Evolutionary conservation across 495 filamentous ascomycete species (phyloP).

Genomic region (Bathelium albidoporum): DNA sequence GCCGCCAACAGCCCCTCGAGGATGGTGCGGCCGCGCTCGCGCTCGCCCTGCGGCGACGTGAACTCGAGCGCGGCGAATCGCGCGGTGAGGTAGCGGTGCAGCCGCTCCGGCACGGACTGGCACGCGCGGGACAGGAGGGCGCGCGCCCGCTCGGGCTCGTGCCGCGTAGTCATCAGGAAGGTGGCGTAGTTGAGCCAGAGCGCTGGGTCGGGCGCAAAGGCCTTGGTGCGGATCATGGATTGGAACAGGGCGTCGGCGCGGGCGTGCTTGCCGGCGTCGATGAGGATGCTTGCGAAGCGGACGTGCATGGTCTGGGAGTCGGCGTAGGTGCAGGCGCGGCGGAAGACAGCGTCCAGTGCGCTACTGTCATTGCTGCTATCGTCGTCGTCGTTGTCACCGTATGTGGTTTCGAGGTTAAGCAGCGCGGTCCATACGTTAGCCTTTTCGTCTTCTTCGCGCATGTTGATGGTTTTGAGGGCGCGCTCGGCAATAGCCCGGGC

Average conservation of each 20-base stretch:
- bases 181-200: constrained; percentile 93
- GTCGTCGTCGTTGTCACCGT: constrained; percentile 77
- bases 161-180: constrained; percentile 67
- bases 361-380: too few relatives aligned
- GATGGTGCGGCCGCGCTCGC: constrained; percentile 86
- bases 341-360: constrained; percentile 80
- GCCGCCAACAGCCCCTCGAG: constrained; percentile 78
- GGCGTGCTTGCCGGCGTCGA: constrained; percentile 78
- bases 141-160: constrained; percentile 62
- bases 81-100: constrained; percentile 66
- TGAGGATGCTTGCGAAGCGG: constrained; percentile 83
- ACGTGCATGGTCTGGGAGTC: constrained; percentile 85
- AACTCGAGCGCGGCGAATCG: constrained; percentile 91
- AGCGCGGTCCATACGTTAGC: constrained; percentile 89
- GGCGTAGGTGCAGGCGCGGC: constrained; percentile 86
- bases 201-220: constrained; percentile 55
- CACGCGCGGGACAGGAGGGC: constrained; percentile 74
- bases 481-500: constrained; percentile 82
- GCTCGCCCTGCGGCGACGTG: constrained; percentile 67
- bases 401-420: constrained; percentile 87
- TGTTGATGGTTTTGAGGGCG: constrained; percentile 78
- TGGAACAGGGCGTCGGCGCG: constrained; percentile 88
- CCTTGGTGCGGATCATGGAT: constrained; percentile 71
- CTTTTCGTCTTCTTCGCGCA: constrained; percentile 79
- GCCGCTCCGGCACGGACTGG: constrained; percentile 63